Conservation (phyloP, 106 monocot species). For the Vanilla planifolia region DNA sequence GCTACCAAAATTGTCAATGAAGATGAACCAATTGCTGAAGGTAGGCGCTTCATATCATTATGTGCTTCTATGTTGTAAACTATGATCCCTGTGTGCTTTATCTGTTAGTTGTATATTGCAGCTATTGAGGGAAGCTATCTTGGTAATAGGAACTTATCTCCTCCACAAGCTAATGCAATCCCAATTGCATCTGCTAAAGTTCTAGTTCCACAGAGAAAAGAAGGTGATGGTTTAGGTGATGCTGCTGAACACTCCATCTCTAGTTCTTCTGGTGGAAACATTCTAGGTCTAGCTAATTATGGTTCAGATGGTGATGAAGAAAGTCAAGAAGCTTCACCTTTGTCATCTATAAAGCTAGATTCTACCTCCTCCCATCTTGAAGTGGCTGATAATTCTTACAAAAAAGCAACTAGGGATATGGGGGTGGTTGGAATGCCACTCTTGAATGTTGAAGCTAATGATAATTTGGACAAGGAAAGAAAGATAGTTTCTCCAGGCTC, state of each 20-base stretch:
- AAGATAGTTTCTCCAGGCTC: not conserved
- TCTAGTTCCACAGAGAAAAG: conserved; percentile 22
- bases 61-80: not conserved
- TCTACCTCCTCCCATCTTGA: conserved; percentile 10
- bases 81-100: conserved; percentile 2
- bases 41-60: conserved; percentile 10
- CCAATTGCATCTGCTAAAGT: conserved; percentile 31
- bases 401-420: conserved; percentile 5
- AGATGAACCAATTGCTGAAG: conserved; percentile 40
- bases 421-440: not conserved
- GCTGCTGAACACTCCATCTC: conserved; percentile 15
- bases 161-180: conserved; percentile 19
- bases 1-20: conserved; percentile 69
- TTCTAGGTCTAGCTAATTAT: conserved; percentile 73
- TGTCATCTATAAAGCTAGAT: conserved; percentile 8
- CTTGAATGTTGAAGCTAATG: not conserved
- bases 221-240: conserved; percentile 11
- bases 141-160: conserved; percentile 22
- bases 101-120: conserved; percentile 20
- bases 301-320: conserved; percentile 48
- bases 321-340: conserved; percentile 8
- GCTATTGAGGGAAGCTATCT: conserved; percentile 15
- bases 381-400: conserved; percentile 4
- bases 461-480: conserved; percentile 5
- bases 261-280: conserved; percentile 29